Evolutionary conservation across 2,329 filamentous ascomycete species (phyloP), one percentile per base, ranked within the genome.

Genomic region (Beauveria australis): DNA sequence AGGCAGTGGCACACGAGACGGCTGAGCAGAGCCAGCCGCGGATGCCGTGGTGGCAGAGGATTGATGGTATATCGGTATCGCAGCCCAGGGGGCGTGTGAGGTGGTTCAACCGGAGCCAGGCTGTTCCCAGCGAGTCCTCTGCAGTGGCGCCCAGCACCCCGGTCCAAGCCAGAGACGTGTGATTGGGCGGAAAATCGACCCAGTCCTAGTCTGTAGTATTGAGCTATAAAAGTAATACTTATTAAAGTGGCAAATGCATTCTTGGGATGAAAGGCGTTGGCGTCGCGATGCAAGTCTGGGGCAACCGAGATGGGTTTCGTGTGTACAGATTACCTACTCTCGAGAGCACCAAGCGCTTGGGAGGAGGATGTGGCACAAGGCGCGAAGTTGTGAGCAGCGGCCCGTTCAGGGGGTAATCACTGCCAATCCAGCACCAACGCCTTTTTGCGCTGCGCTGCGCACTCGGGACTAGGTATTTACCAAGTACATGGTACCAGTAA

Each of bases 91-190:
- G 22, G 40, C 18, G 24, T 4, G 24, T 18, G 30, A 41, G 53
- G 44, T 61, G 53, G 53, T 61, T 53, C 55, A 47, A 57, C 40
- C 26, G 41, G 53, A 55, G 43, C 28, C 53, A 12, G 54, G 41
- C 19, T 48, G 19, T 46, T 49, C 55, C 33, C 44, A 41, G 28
- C 22, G 22, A 22, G 14, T 33, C 16, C 24, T 41, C 24, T 41
- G 16, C 24, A 24, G 46, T 59, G 56, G 46, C 48, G 56, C 56
- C 40, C 30, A 47, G 37, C 37, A 59, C 55, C 55, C 46, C 51
- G 55, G 55, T n/a, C 48, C 54, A n/a, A 43, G n/a, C 26, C 51
- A 53, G 51, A 41, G 19, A 24, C 5, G 51, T 26, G 51, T 41
- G 51, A 37, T 52, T 28, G 28, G 8, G 33, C 18, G n/a, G n/a